phyloP scores from a whole-genome alignment of 208 protist species.

The Leishmania guyanensis region DNA sequence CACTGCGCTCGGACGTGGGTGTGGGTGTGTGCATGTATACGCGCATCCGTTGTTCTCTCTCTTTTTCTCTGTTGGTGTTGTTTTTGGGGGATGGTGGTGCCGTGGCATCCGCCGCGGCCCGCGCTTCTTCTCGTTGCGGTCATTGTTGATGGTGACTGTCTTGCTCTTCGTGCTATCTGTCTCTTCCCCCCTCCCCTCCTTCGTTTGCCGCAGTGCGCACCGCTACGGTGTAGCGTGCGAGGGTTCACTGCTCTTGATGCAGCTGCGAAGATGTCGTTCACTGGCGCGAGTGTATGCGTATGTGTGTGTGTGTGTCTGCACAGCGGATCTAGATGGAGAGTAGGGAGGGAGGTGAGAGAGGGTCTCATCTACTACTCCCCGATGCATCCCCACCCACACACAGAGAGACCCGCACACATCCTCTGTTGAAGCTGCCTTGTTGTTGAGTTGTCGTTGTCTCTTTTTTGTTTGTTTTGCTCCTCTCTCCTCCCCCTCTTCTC shows the following conservation, averaged over 20 bases:
- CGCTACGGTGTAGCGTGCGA: not conserved
- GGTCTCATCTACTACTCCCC: not conserved
- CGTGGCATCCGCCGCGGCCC: not conserved
- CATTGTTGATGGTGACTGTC: not conserved
- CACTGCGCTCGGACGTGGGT: not conserved
- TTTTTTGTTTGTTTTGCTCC: not conserved
- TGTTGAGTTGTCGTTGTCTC: not conserved
- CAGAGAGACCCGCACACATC: conserved; percentile 1
- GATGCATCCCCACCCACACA: not conserved
- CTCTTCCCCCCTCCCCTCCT: not conserved
- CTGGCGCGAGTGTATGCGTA: not conserved
- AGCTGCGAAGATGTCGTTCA: not conserved
- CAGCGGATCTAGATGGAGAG: not conserved
- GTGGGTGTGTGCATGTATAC: not conserved
- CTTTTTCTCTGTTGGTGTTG: not conserved
- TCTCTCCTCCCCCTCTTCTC: not conserved
- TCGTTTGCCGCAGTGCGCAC: not conserved
- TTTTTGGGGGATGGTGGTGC: not conserved
- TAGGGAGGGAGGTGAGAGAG: not conserved
- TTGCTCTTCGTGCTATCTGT: not conserved
- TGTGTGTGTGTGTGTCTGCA: not conserved
- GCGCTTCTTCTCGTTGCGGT: not conserved
- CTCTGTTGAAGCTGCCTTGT: not conserved
- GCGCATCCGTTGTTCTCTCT: not conserved
- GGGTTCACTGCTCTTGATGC: not conserved